Conservation (phyloP, 192 early-diverging fungal genomes). For the Hyaloraphidium curvatum region DNA sequence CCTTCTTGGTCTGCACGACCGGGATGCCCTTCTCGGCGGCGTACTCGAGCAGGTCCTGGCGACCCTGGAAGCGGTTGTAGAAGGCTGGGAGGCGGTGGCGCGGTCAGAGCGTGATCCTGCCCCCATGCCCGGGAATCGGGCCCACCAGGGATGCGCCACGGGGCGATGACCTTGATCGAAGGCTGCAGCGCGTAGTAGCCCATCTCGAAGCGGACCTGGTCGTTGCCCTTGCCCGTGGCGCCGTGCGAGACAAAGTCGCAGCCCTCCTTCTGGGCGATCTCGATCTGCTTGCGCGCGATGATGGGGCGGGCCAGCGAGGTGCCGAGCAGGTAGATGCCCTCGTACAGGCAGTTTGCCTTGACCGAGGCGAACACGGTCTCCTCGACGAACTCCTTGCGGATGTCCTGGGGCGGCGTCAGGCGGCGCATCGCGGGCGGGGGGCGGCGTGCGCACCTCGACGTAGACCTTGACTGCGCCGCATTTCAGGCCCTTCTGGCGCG, state of each 20-base stretch:
- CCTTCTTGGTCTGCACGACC: slow-evolving; percentile 83
- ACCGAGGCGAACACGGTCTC: slow-evolving; percentile 82
- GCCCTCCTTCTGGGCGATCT: slow-evolving; percentile 78
- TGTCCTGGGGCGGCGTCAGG: slow-evolving; percentile 31
- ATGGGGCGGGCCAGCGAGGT: slow-evolving; percentile 94
- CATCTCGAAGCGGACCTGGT: slow-evolving; percentile 98
- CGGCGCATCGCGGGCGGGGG: background rate
- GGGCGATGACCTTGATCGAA: slow-evolving; percentile 87
- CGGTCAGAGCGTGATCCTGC: too few species aligned
- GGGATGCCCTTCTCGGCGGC: slow-evolving; percentile 79
- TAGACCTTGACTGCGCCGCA: slow-evolving; percentile 88
- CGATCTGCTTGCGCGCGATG: slow-evolving; percentile 78
- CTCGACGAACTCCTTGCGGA: slow-evolving; percentile 83
- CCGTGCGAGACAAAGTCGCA: slow-evolving; percentile 97
- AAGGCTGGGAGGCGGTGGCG: slow-evolving; percentile 33
- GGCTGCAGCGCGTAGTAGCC: slow-evolving; percentile 93
- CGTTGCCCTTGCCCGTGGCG: slow-evolving; percentile 99
- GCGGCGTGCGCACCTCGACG: slow-evolving; percentile 47
- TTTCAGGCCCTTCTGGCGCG: slow-evolving; percentile 71
- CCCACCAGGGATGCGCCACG: slow-evolving; percentile 79
- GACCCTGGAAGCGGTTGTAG: slow-evolving; percentile 87
- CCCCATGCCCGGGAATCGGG: too few species aligned
- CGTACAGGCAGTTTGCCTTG: slow-evolving; percentile 89
- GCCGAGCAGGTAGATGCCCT: slow-evolving; percentile 88
- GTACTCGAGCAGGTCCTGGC: slow-evolving; percentile 76